These are phyloP conservation scores for Colletotrichum cuscutae DNA, from an alignment of 2,329 filamentous ascomycete genomes.

Conservation along the genomic window DNA sequence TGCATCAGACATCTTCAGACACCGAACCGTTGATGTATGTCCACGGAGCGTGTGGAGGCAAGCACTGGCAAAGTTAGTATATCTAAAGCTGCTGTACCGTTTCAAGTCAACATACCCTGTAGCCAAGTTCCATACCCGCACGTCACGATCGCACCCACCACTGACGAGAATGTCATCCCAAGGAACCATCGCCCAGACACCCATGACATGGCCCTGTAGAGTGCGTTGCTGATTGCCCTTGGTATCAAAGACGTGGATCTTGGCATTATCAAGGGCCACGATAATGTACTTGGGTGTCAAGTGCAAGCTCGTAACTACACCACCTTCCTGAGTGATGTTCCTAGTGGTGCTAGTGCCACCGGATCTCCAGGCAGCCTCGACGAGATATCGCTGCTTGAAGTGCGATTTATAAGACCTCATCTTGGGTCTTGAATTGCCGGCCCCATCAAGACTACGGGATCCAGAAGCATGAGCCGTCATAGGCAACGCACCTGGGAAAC, in stretches of 20 bases:
- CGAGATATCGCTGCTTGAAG: slow-evolving; percentile 97
- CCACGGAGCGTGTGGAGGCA: slow-evolving; percentile 87
- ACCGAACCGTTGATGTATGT: slow-evolving; percentile 96
- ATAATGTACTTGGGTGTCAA: slow-evolving; percentile 97
- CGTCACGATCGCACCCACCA: slow-evolving; percentile 95
- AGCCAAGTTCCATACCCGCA: slow-evolving; percentile 95
- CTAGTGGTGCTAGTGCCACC: slow-evolving; percentile 85
- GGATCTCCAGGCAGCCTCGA: slow-evolving; percentile 95
- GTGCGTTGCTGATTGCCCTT: slow-evolving; percentile 89
- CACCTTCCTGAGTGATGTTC: slow-evolving; percentile 95
- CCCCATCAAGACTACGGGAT: slow-evolving; percentile 67
- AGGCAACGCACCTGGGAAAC: slow-evolving; percentile 57
- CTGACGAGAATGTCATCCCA: slow-evolving; percentile 96
- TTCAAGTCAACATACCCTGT: slow-evolving; percentile 76
- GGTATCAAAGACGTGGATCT: slow-evolving; percentile 97
- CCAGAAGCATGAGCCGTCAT: slow-evolving; percentile 47
- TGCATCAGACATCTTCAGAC: slow-evolving; percentile 95
- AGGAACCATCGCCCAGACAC: slow-evolving; percentile 99
- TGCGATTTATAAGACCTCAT: slow-evolving; percentile 92
- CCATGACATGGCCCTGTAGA: slow-evolving; percentile 96
- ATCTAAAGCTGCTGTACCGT: neutral
- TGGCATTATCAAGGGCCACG: slow-evolving; percentile 95
- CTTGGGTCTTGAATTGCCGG: slow-evolving; percentile 63
- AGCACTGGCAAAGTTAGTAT: slow-evolving; percentile 58
- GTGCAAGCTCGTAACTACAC: slow-evolving; percentile 95